A percentile compares a stretch with the other conserved stretches of the same genome.
These are phyloP conservation scores for Podaxis sp. DNA, from an alignment of 768 basidiomycete species.

Conservation along the genomic window DNA sequence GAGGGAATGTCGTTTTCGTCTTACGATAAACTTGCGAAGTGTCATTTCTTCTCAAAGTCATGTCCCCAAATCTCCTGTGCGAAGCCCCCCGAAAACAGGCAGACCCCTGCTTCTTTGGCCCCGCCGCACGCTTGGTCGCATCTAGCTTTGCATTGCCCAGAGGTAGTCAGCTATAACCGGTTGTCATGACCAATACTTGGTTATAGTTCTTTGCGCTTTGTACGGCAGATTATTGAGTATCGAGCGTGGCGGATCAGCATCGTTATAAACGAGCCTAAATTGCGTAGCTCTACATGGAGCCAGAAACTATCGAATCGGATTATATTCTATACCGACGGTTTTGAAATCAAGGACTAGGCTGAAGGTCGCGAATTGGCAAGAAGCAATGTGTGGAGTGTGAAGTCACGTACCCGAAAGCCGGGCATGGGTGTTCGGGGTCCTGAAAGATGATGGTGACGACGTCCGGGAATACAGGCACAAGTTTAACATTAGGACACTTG, in stretches of 20 bases:
- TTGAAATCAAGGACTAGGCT: background rate
- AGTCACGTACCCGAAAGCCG: background rate
- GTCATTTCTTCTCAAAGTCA: slow-evolving; percentile 11
- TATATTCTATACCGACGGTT: background rate
- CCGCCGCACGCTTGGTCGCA: background rate
- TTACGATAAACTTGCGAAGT: background rate
- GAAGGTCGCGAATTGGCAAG: background rate
- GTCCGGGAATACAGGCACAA: slow-evolving; percentile 10
- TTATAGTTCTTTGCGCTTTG: background rate
- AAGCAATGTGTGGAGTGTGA: background rate
- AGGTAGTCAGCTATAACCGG: background rate
- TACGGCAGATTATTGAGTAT: background rate
- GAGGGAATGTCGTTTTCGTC: slow-evolving; percentile 13
- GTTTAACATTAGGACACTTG: slow-evolving; percentile 7
- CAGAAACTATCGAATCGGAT: background rate
- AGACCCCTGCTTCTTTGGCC: background rate
- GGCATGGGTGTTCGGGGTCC: slow-evolving; percentile 8
- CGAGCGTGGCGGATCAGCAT: background rate
- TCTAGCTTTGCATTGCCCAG: background rate
- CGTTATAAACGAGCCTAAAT: background rate
- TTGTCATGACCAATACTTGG: too few species aligned
- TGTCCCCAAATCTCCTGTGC: background rate
- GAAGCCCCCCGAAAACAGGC: slow-evolving; percentile 1
- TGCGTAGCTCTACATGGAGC: background rate
- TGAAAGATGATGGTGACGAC: background rate